Evolutionary conservation across 108 stramenopile genomes (phyloP).

Genomic region (Pseudonitzschia pungens): DNA sequence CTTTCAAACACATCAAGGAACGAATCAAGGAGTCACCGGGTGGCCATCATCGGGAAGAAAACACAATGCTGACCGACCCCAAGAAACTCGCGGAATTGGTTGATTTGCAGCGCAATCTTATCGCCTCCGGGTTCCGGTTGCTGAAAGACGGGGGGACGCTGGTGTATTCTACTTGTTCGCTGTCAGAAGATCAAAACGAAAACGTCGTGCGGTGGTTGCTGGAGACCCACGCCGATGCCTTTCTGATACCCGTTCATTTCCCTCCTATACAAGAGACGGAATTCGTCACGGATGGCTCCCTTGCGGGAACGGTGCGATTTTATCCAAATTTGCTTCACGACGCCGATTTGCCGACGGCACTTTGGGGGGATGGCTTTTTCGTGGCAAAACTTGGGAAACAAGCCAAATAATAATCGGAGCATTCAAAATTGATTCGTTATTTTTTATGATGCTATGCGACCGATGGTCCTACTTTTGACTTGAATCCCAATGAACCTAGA

Average conservation of each 20-base stretch:
- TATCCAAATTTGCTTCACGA: conserved; percentile 39
- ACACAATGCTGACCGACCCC: conserved; percentile 40
- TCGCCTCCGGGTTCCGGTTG: conserved; percentile 71
- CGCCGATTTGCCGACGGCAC: neutral
- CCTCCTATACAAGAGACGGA: neutral
- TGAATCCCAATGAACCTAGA: neutral
- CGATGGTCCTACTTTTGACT: neutral
- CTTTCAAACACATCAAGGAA: conserved; percentile 64
- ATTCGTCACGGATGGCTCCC: conserved; percentile 41
- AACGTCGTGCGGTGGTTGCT: conserved; percentile 81
- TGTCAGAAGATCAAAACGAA: conserved; percentile 88
- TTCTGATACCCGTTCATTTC: conserved; percentile 58
- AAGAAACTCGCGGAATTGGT: conserved; percentile 59
- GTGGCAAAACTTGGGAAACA: conserved; percentile 57
- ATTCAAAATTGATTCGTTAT: neutral
- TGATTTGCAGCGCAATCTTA: conserved; percentile 73
- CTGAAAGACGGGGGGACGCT: conserved; percentile 77
- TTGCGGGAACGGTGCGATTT: conserved; percentile 63
- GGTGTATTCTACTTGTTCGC: conserved; percentile 92
- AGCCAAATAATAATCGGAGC: neutral
- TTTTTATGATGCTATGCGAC: neutral
- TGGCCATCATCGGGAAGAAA: conserved; percentile 12
- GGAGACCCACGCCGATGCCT: conserved; percentile 36
- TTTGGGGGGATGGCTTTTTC: conserved; percentile 67
- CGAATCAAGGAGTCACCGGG: conserved; percentile 11